Conservation (phyloP, 2,329 filamentous ascomycete genomes). For the Curvularia lunata region DNA sequence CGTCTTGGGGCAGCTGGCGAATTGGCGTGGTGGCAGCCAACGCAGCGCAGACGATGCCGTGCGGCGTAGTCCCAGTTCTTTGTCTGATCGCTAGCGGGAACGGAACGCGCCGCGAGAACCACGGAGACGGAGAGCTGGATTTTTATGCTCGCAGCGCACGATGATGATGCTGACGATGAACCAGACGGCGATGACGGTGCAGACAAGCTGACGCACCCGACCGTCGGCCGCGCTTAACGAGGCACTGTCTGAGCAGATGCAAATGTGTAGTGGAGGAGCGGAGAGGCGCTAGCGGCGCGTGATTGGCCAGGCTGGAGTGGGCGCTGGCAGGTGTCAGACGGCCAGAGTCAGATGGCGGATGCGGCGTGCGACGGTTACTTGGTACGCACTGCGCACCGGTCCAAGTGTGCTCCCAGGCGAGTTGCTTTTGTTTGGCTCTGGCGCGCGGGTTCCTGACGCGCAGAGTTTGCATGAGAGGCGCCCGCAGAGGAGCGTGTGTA, state of each 20-base stretch:
- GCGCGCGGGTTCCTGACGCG: constrained; percentile 19
- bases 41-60: constrained; percentile 7
- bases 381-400: constrained; percentile 11
- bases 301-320: constrained; percentile 23
- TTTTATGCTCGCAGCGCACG: neutral
- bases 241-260: constrained; percentile 12
- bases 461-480: constrained; percentile 18
- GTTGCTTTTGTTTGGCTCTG: neutral
- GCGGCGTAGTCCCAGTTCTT: constrained; percentile 26
- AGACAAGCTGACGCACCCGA: constrained; percentile 12
- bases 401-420: constrained; percentile 2
- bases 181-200: neutral
- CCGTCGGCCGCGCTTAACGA: constrained; percentile 26
- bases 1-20: constrained; percentile 4
- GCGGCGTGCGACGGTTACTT: constrained; percentile 20
- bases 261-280: constrained; percentile 23
- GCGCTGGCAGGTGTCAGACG: neutral
- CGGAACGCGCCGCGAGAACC: constrained; percentile 34
- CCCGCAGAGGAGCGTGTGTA: constrained; percentile 14
- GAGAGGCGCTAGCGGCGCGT: constrained; percentile 8
- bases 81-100: constrained; percentile 37
- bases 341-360: constrained; percentile 12
- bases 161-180: neutral
- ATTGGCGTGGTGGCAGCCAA: constrained; percentile 8
- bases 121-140: constrained; percentile 27